These are phyloP conservation scores for Cucurbita maxima DNA, from an alignment of 306 rosid species.

Conservation along the genomic window DNA sequence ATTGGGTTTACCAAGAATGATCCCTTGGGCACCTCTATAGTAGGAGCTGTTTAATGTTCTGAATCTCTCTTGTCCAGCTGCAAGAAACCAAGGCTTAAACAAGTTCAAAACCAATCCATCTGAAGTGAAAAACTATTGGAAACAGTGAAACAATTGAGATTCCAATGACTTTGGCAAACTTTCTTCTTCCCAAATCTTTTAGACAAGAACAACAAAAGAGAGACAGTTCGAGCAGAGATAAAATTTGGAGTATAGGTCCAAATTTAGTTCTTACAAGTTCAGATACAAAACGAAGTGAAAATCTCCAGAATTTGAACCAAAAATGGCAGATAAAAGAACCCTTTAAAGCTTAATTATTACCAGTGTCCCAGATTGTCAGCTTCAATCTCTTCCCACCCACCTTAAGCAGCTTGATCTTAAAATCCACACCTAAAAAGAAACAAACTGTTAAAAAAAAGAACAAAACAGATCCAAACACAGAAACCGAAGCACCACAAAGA, in stretches of 20 bases:
- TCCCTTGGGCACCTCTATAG: constrained; percentile 91
- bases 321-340: background rate
- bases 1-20: constrained; percentile 56
- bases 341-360: constrained; percentile 18
- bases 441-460: background rate
- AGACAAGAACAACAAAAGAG: background rate
- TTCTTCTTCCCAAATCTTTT: background rate
- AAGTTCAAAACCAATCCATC: background rate
- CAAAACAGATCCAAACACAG: background rate
- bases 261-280: background rate
- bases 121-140: background rate
- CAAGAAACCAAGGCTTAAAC: constrained; percentile 15
- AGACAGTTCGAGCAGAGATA: background rate
- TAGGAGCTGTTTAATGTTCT: constrained; percentile 87
- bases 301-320: background rate
- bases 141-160: background rate
- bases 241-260: background rate
- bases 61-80: constrained; percentile 98
- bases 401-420: constrained; percentile 73
- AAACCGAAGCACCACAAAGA: background rate
- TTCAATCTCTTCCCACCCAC: constrained; percentile 79
- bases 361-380: constrained; percentile 98
- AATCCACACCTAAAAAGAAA: constrained; percentile 66
- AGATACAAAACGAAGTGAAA: background rate
- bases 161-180: background rate